Evolutionary conservation across 495 filamentous ascomycete genomes (phyloP), one percentile per base, ranked within the genome.

Genomic region (Thermochaetoides thermophila): DNA sequence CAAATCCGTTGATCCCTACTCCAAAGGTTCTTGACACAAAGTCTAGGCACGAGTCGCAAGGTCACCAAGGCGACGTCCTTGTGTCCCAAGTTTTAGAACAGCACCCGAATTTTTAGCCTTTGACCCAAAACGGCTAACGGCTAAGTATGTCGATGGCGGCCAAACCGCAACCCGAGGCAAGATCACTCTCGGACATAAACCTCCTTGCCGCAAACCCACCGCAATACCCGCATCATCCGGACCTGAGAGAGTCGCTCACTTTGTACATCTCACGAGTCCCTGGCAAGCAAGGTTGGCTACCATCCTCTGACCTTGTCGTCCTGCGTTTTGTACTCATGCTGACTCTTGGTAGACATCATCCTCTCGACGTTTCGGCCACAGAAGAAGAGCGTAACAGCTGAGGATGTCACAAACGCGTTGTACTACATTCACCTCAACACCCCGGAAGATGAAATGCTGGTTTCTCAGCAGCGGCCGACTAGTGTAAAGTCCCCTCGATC

Each of bases 211-310:
- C 81, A 26, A 84, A 89, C 49, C 87, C 89, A 25, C 87, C 87
- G 20, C 64, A 71, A 33, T 85, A 89, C 51, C 81, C 83, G 16
- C 29, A 69, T 70, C 42, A 79, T 74, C 59, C 78, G 73, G n/a
- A 74, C 37, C 63, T 57, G 38, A 66, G 73, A 32, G 67, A 79
- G 23, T 75, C 80, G 6, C 54, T 96, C 25, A 71, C 74, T 3
- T 63, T 96, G 15, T 96, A 96, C 50, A 91, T 96, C 40, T 85
- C 85, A 8, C 66, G 84, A 35, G 86, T 96, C 0, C 87, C 87
- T 2, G 86, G 89, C 10, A 92, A 78, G 40, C 73, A 73, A 74
- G 85, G 85, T 87, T 63, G 21, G 64, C 52, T n/a, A n/a, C n/a
- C n/a, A n/a, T n/a, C n/a, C n/a, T n/a, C n/a, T n/a, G n/a, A n/a